Base-by-base conservation (phyloP, 805 yeast genomes). In the Teunomyces tritomae region DNA sequence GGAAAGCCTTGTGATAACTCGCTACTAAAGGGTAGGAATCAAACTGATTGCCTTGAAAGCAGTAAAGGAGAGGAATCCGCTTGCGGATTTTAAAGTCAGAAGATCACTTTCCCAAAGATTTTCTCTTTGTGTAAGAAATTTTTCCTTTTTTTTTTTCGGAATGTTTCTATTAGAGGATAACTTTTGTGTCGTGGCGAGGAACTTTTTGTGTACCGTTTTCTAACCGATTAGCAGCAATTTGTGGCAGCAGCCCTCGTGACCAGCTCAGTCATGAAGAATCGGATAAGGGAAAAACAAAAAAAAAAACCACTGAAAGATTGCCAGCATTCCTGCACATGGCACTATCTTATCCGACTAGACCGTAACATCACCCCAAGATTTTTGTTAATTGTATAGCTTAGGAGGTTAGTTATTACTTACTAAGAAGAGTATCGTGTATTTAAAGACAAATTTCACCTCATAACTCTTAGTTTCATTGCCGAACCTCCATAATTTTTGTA, bases 61-160 rank as follows among this genome's bases (percentile, higher is more conserved):
- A 34, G 40, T 24, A 37, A 17, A 37, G 40, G 40, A 37, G 29
- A 37, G 14, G 28, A 20, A 7, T 37, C 40, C 8, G n/a, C 7
- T 13, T 14, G 40, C 37, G 37, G 45, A 28, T 48, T 43, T 51
- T 36, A 51, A 39, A 30, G 54, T 51, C 54, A 46, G 49, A 47
- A 34, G 54, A 51, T 46, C 54, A 49, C 39, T 51, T 51, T 48
- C 54, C 54, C 39, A 41, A 50, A 39, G 51, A 34, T 48, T 49
- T 44, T 47, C 42, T n/a, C 28, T 30, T 30, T 14, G 37, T 42
- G 32, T 28, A 27, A 33, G 8, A n/a, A 14, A 28, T 28, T 40
- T 40, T 40, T 40, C 16, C 13, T 28, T n/a, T 6, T 37, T 37
- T 37, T 24, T 9, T 24, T 10, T 13, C 24, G 9, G 32, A 5